These are phyloP conservation scores for Ilyonectria mors-panacis DNA, from an alignment of 2,329 filamentous ascomycete genomes.

Conservation along the genomic window DNA sequence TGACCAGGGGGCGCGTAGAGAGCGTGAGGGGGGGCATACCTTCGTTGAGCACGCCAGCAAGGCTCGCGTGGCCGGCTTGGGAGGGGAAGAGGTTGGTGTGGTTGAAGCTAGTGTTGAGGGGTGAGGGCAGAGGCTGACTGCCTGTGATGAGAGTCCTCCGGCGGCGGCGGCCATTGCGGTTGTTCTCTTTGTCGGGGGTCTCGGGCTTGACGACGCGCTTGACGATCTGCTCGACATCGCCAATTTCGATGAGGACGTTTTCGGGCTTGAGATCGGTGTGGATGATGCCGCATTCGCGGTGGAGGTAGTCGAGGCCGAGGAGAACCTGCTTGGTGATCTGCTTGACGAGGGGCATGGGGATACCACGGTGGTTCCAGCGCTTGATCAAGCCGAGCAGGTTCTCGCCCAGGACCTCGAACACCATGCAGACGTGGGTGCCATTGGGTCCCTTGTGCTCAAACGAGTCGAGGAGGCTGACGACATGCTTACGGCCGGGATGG, in stretches of 20 bases:
- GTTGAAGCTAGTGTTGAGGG: conserved; percentile 92
- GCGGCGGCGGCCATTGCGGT: conserved; percentile 90
- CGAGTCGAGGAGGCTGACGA: conserved; percentile 95
- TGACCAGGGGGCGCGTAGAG: neutral
- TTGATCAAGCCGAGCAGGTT: conserved; percentile 96
- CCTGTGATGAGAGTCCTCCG: conserved; percentile 96
- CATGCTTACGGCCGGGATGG: conserved; percentile 94
- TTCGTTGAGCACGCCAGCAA: conserved; percentile 88
- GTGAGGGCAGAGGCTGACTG: conserved; percentile 95
- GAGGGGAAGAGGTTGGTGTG: conserved; percentile 79
- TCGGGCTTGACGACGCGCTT: conserved; percentile 95
- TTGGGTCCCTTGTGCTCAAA: conserved; percentile 99
- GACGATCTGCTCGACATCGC: conserved; percentile 98
- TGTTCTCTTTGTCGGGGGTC: conserved; percentile 82
- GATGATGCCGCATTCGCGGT: conserved; percentile 98
- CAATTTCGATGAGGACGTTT: conserved; percentile 98
- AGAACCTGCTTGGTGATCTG: conserved; percentile 99
- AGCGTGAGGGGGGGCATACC: conserved; percentile 65
- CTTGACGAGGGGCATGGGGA: conserved; percentile 96
- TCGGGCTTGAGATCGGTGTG: conserved; percentile 98
- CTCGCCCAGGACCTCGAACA: conserved; percentile 97
- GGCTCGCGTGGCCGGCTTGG: conserved; percentile 78
- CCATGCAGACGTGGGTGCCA: conserved; percentile 98
- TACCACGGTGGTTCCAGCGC: conserved; percentile 97
- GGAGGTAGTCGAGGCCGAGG: conserved; percentile 94